Evolutionary conservation across 805 yeast species (phyloP).

Genomic region (Candida wancherniae): DNA sequence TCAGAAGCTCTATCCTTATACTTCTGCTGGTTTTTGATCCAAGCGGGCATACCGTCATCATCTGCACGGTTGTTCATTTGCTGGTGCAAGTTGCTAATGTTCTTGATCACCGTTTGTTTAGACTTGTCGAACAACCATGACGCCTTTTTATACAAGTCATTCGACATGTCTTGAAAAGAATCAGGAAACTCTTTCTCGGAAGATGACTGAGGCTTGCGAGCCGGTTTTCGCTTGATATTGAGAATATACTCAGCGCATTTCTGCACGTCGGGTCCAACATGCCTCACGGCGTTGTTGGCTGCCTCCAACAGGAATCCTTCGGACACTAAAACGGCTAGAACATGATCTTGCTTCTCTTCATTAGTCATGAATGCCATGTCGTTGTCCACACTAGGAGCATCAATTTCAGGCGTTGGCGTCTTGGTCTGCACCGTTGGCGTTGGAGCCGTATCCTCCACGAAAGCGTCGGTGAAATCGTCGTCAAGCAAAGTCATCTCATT

Average conservation of each 20-base stretch:
- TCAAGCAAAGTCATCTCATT: slow-evolving; percentile 26
- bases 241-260: slow-evolving; percentile 64
- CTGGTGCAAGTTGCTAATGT: slow-evolving; percentile 52
- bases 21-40: slow-evolving; percentile 63
- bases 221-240: slow-evolving; percentile 17
- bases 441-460: slow-evolving; percentile 2
- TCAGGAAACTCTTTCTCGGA: slow-evolving; percentile 25
- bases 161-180: slow-evolving; percentile 49
- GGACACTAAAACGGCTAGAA: slow-evolving; percentile 66
- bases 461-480: slow-evolving; percentile 42
- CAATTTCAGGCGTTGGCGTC: neutral
- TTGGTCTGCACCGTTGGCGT: neutral
- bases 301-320: slow-evolving; percentile 70
- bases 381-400: neutral
- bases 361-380: too few species aligned
- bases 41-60: slow-evolving; percentile 48
- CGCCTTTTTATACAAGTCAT: slow-evolving; percentile 56
- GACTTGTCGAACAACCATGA: slow-evolving; percentile 55
- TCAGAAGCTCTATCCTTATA: slow-evolving; percentile 41
- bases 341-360: slow-evolving; percentile 36
- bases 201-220: slow-evolving; percentile 1
- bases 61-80: slow-evolving; percentile 5
- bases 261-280: slow-evolving; percentile 57
- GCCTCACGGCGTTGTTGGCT: slow-evolving; percentile 55
- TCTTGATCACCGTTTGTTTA: slow-evolving; percentile 54